phyloP scores from a whole-genome alignment of 2,329 filamentous ascomycete species.

The Colletotrichum sp. region DNA sequence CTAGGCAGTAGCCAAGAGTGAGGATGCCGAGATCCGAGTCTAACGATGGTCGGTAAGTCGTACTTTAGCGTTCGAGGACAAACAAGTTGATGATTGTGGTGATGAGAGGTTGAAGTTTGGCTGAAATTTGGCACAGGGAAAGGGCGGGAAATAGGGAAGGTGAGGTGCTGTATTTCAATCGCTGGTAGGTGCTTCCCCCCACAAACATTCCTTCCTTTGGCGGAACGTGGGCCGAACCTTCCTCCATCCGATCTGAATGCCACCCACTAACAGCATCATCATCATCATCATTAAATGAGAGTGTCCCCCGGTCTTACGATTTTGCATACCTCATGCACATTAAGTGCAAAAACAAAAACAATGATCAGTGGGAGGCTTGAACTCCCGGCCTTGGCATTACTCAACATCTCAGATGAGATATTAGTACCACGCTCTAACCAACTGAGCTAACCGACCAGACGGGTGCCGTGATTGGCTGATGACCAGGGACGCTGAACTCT shows the following conservation, averaged over 20 bases:
- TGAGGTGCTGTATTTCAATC: background rate
- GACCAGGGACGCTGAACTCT: rapidly evolving
- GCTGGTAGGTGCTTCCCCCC: background rate
- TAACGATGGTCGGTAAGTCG: background rate
- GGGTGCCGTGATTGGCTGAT: background rate
- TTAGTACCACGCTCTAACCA: slow-evolving; percentile 23
- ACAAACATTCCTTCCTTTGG: background rate
- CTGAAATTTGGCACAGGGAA: background rate
- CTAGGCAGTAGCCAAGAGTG: background rate
- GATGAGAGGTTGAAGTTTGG: background rate
- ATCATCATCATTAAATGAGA: rapidly evolving
- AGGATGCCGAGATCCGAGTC: background rate
- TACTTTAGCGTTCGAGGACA: background rate
- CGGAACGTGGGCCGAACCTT: background rate
- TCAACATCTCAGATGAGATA: background rate
- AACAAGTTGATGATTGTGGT: background rate
- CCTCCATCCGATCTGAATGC: background rate
- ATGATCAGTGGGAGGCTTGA: slow-evolving; percentile 22
- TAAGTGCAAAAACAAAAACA: background rate
- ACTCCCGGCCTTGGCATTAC: slow-evolving; percentile 22
- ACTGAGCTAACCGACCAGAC: slow-evolving; percentile 19
- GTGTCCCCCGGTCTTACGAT: background rate
- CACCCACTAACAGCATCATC: background rate
- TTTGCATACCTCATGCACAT: background rate
- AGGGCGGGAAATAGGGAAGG: background rate